Evolutionary conservation across 345 rosid species (phyloP).

Genomic region (Theobroma cacao): DNA sequence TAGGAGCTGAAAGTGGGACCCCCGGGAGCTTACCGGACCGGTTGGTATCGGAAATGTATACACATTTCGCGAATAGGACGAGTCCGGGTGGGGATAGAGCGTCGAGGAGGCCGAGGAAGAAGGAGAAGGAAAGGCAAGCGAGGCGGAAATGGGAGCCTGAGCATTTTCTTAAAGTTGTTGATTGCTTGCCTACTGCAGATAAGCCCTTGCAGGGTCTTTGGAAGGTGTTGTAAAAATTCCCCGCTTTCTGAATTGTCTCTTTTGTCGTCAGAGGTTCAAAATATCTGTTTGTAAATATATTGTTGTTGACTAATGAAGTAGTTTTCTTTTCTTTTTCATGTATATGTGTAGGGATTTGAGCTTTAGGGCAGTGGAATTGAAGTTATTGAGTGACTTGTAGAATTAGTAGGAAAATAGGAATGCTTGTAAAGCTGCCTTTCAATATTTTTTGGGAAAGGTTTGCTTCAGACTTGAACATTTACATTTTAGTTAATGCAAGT

Average conservation of each 20-base stretch:
- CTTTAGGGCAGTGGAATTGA: background rate
- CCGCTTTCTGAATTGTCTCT: slow-evolving; percentile 1
- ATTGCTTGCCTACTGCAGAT: slow-evolving; percentile 58
- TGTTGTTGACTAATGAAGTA: background rate
- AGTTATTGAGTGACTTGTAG: background rate
- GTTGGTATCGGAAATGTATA: slow-evolving; percentile 62
- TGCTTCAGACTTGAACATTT: background rate
- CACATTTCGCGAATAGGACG: slow-evolving; percentile 70
- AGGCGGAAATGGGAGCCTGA: slow-evolving; percentile 76
- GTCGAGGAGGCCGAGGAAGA: slow-evolving; percentile 72
- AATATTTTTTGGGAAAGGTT: background rate
- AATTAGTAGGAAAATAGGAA: background rate
- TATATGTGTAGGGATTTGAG: background rate
- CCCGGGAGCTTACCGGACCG: slow-evolving; percentile 54
- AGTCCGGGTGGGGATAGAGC: slow-evolving; percentile 59
- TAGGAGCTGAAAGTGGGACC: slow-evolving; percentile 19
- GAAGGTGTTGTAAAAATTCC: slow-evolving; percentile 55
- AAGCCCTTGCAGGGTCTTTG: slow-evolving; percentile 88
- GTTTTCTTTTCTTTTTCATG: background rate
- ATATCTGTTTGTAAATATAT: background rate
- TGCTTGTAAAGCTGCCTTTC: slow-evolving; percentile 4
- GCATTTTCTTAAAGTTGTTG: slow-evolving; percentile 71
- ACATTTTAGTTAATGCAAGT: background rate
- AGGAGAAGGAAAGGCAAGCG: slow-evolving; percentile 70
- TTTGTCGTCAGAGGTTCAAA: slow-evolving; percentile 4